Evolutionary conservation across 805 yeast species (phyloP).

Genomic region (Nematodospora valgi): DNA sequence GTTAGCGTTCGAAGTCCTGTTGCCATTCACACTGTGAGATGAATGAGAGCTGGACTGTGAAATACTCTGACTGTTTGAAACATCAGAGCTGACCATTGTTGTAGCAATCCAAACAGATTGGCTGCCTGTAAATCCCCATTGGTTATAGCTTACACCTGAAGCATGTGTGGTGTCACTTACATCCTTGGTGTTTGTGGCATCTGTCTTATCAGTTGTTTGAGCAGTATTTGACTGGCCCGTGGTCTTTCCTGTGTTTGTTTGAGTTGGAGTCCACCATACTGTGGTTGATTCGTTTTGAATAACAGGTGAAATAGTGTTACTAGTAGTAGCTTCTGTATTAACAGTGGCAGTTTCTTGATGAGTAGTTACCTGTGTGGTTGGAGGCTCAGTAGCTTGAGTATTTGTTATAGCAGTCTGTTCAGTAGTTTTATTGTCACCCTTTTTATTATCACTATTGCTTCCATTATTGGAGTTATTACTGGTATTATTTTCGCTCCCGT

Average conservation of each 20-base stretch:
- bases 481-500: too few relatives aligned
- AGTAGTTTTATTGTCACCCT: conserved; percentile 6
- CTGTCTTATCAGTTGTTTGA: conserved; percentile 11
- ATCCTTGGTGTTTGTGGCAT: conserved; percentile 9
- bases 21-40: conserved; percentile 14
- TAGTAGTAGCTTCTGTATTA: background rate
- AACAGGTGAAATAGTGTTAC: background rate
- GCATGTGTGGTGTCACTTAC: conserved; percentile 3
- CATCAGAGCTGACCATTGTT: conserved; percentile 1
- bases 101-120: conserved; percentile 33
- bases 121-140: conserved; percentile 41
- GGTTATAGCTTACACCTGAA: conserved; percentile 22
- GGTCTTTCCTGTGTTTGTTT: conserved; percentile 10
- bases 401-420: conserved; percentile 7
- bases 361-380: background rate
- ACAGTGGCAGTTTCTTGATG: conserved; percentile 4
- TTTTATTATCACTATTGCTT: conserved; percentile 1
- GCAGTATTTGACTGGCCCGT: conserved; percentile 4
- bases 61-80: too few relatives aligned
- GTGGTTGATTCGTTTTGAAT: conserved; percentile 3
- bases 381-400: conserved; percentile 6
- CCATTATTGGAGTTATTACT: conserved; percentile 1
- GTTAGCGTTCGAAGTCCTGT: conserved; percentile 18
- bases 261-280: conserved; percentile 11
- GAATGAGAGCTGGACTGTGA: conserved; percentile 9